A percentile compares a stretch with the other conserved stretches of the same genome.
phyloP scores from a whole-genome alignment of 768 basidiomycete genomes.

The Omphalotus guepiniiformis region DNA sequence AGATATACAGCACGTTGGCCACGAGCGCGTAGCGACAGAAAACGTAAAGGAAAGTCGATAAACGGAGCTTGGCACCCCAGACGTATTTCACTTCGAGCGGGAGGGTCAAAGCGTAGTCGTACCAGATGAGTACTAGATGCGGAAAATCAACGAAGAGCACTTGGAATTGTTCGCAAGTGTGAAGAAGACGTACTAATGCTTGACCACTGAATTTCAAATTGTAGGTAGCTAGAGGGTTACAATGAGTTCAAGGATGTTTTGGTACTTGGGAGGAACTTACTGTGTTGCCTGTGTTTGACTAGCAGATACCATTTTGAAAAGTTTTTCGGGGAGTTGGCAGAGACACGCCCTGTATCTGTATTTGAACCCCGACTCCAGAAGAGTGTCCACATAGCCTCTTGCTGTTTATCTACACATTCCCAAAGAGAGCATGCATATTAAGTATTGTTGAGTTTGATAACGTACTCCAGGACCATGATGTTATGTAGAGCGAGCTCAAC shows the following conservation, averaged over 20 bases:
- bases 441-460: too few species aligned
- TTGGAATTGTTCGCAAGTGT: not conserved
- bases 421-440: too few species aligned
- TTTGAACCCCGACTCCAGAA: too few species aligned
- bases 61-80: conserved; percentile 19
- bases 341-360: too few species aligned
- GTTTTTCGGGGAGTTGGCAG: too few species aligned
- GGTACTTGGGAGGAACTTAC: too few species aligned
- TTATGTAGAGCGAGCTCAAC: too few species aligned
- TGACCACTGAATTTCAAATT: conserved; percentile 5
- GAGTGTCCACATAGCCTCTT: too few species aligned
- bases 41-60: conserved; percentile 21
- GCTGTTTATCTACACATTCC: too few species aligned
- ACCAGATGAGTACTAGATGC: conserved; percentile 9
- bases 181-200: conserved; percentile 3
- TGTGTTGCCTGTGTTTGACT: too few species aligned
- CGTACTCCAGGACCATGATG: too few species aligned
- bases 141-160: not conserved
- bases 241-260: not conserved
- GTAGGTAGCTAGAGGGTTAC: conserved; percentile 1
- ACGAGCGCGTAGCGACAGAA: conserved; percentile 24
- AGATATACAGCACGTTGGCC: conserved; percentile 22
- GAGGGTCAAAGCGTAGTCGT: conserved; percentile 26
- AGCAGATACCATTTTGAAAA: too few species aligned
- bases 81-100: conserved; percentile 18